A percentile compares a stretch with the other conserved stretches of the same genome.
Conservation (phyloP, 129 eudicot species). For the Artemisia argyi region DNA sequence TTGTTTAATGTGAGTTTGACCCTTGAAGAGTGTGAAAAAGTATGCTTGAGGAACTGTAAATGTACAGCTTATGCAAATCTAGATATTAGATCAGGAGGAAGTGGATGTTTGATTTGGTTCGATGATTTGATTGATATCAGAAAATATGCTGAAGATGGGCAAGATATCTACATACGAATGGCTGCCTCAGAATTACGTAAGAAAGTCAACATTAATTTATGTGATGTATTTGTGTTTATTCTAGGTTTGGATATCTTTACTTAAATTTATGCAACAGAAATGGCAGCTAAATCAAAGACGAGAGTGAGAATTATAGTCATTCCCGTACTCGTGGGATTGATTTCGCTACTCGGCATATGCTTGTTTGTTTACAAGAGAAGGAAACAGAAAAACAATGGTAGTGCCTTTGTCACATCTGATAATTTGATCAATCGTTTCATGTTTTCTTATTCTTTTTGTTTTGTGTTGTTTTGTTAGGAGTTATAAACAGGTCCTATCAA, state of each 20-base stretch:
- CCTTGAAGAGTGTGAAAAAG: conserved; percentile 39
- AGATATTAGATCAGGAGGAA: conserved; percentile 26
- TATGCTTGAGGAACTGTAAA: conserved; percentile 44
- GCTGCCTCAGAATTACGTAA: conserved; percentile 45
- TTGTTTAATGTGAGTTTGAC: conserved; percentile 39
- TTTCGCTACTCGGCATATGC: conserved; percentile 21
- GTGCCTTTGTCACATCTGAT: background rate
- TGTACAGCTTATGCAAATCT: conserved; percentile 48
- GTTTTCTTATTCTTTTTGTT: too few relatives aligned
- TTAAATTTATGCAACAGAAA: background rate
- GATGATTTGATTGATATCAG: conserved; percentile 55
- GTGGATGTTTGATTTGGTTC: conserved; percentile 57
- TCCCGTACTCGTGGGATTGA: conserved; percentile 19
- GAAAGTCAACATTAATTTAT: background rate
- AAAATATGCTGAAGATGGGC: conserved; percentile 38
- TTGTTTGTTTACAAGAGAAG: conserved; percentile 20
- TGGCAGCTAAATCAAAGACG: background rate
- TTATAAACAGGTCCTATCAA: too few relatives aligned
- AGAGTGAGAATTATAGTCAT: conserved; percentile 30
- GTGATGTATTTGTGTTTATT: background rate
- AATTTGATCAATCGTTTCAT: too few relatives aligned
- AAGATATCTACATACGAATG: conserved; percentile 50
- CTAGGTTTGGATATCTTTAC: background rate
- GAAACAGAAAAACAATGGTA: conserved; percentile 27
- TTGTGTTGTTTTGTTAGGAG: too few relatives aligned